Percentiles rank a stretch among this genome's conserved stretches.
Evolutionary conservation across 257 asterid species (phyloP).

Genomic region (Osmanthus fragrans): DNA sequence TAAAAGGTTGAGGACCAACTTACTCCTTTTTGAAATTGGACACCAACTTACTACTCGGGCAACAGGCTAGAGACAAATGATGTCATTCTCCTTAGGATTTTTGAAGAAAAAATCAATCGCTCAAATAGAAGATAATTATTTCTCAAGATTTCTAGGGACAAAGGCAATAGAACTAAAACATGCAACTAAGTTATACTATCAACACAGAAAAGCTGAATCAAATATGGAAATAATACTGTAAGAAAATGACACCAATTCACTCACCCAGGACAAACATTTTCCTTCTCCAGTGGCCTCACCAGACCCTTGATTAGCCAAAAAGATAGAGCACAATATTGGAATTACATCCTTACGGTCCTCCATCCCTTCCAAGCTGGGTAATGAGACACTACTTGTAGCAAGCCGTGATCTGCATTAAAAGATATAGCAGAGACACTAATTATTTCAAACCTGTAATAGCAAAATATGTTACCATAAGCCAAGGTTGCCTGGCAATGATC

Average conservation of each 20-base stretch:
- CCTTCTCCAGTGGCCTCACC: constrained; percentile 75
- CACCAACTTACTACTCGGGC: not conserved
- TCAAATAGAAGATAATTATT: not conserved
- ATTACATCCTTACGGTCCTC: constrained; percentile 48
- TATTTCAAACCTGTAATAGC: not conserved
- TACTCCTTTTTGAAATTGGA: not conserved
- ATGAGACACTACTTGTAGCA: constrained; percentile 57
- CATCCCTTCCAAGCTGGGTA: constrained; percentile 39
- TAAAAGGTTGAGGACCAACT: not conserved
- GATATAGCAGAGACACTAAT: not conserved
- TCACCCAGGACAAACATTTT: constrained; percentile 55
- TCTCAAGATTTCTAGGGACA: not conserved
- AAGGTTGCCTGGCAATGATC: not conserved
- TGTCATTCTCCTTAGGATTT: not conserved
- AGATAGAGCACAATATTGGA: constrained; percentile 67
- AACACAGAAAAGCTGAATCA: not conserved
- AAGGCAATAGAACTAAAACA: not conserved
- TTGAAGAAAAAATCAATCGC: not conserved
- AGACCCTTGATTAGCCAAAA: constrained; percentile 74
- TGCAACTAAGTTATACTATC: not conserved
- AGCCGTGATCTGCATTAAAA: constrained; percentile 49
- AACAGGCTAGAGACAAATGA: not conserved
- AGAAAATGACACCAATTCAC: constrained; percentile 12
- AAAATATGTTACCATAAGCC: not conserved
- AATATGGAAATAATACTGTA: not conserved